Evolutionary conservation across 768 basidiomycete genomes (phyloP), one percentile per base, ranked within the genome.

Genomic region (Serpula lacrymans): DNA sequence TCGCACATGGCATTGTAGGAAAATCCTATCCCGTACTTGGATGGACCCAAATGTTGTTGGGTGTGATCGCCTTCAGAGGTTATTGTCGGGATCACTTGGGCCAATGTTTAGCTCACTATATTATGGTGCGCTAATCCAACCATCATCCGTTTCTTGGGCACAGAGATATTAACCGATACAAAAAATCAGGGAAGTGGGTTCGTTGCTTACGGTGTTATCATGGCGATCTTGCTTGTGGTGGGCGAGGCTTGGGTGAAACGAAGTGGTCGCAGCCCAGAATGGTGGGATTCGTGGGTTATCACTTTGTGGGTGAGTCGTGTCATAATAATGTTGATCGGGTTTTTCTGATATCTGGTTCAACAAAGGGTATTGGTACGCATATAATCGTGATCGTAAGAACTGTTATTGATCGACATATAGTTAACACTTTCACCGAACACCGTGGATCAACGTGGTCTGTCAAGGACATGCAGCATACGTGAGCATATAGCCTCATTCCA

Each of bases 391-490:
- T n/a, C n/a, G n/a, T n/a, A n/a, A n/a, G 4, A 9, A 23, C 44
- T 43, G 24, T n/a, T 17, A 12, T 17, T 34, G n/a, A n/a, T n/a
- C n/a, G n/a, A 29, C 50, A 12, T 29, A 20, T 41, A 82, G 82
- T 92, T 44, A 91, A 93, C 51, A 91, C 88, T 0, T 90, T 91
- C 57, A 91, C 88, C 1, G 84, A 88, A 55, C 88, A 93, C 58
- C 82, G 77, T 34, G 84, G 84, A 13, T 69, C 68, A n/a, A 54
- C 54, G 1, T 91, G 89, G 89, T 82, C 78, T 4, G 84, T 82
- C 38, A 89, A 91, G 58, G 89, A 91, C 58, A 83, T 89, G 84
- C 87, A 90, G 53, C 88, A 91, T 60, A 88, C 86, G 78, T 85
- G 53, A 48, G 82, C 68, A 2, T 23, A n/a, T n/a, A n/a, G n/a